Conservation (phyloP, 176 grass and related monocot species). For the Tillandsia fasciculata region DNA sequence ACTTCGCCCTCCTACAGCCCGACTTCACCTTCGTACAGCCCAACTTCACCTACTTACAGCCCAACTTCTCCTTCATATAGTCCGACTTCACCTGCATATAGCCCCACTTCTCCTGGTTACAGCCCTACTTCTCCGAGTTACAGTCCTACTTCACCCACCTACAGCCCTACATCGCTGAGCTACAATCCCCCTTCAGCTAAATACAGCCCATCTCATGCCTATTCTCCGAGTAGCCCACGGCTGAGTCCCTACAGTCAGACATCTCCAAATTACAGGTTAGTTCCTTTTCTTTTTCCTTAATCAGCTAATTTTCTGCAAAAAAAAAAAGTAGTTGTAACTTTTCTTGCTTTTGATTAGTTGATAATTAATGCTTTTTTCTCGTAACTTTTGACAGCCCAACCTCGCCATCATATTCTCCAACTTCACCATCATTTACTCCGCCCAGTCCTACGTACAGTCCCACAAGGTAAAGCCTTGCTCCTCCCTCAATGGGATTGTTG, state of each 20-base stretch:
- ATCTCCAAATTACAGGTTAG: constrained; percentile 65
- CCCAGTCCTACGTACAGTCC: constrained; percentile 82
- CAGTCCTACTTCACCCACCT: constrained; percentile 53
- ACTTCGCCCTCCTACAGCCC: constrained; percentile 48
- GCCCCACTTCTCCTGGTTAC: constrained; percentile 65
- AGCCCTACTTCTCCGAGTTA: constrained; percentile 66
- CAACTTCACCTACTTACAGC: constrained; percentile 31
- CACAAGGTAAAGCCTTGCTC: constrained; percentile 39
- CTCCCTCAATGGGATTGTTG: neutral
- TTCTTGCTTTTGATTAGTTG: neutral
- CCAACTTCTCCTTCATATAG: constrained; percentile 52
- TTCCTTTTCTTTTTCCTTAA: constrained; percentile 1
- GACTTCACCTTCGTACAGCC: constrained; percentile 44
- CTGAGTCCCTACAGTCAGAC: constrained; percentile 55
- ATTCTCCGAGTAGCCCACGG: constrained; percentile 70
- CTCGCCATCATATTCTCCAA: constrained; percentile 76
- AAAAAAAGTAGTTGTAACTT: neutral
- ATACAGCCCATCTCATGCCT: constrained; percentile 82
- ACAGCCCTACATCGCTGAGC: constrained; percentile 43
- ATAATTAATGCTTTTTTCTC: constrained; percentile 1
- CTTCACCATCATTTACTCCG: constrained; percentile 78
- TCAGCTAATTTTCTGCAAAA: constrained; percentile 19
- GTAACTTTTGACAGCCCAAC: constrained; percentile 47
- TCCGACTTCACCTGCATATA: constrained; percentile 62
- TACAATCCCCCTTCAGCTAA: constrained; percentile 66